Evolutionary conservation across 768 basidiomycete species (phyloP), one percentile per base, ranked within the genome.

Genomic region (Fomitopsis pulvina): DNA sequence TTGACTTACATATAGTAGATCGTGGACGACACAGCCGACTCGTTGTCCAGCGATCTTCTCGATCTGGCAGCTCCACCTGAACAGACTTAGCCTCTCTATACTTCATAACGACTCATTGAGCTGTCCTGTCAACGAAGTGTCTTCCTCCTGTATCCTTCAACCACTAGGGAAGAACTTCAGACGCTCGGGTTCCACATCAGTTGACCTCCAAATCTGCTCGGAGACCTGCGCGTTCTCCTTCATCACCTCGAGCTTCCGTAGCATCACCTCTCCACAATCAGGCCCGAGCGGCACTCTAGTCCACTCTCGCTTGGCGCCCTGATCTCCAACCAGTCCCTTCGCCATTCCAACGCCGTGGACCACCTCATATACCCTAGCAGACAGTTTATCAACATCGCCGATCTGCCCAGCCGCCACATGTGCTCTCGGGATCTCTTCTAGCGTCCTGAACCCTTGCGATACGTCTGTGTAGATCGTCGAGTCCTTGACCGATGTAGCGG

Each of bases 131-230:
- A n/a, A n/a, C n/a, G n/a, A n/a, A n/a, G n/a, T n/a, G n/a, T n/a
- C n/a, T n/a, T n/a, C n/a, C n/a, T n/a, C n/a, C n/a, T n/a, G n/a
- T 32, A 16, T 32, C 30, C 8, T 8, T 32, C 30, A 32, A 32
- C 30, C 30, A 16, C 30, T 7, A 32, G 50, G 21, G 27, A 45
- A 50, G 24, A 34, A 30, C 43, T 53, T 38, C 21, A 61, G 41
- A 41, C 50, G 38, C 27, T 57, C 56, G 32, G 53, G 49, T 28
- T 52, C 53, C 42, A 59, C 50, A 27, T 65, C 56, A n/a, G 63
- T 65, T 10, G 58, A 59, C 22, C 47, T 56, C 61, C 59, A 63
- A 20, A 61, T 53, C 2, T 55, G 42, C 48, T 62, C 53, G 25
- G 47, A 54, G 9, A 55, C 58, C 12, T 60, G 52, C 16, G 60